Percentiles rank a stretch among this genome's conserved stretches.
These are phyloP conservation scores for Stereocaulon alpinum DNA, from an alignment of 495 filamentous ascomycete species.

Conservation along the genomic window DNA sequence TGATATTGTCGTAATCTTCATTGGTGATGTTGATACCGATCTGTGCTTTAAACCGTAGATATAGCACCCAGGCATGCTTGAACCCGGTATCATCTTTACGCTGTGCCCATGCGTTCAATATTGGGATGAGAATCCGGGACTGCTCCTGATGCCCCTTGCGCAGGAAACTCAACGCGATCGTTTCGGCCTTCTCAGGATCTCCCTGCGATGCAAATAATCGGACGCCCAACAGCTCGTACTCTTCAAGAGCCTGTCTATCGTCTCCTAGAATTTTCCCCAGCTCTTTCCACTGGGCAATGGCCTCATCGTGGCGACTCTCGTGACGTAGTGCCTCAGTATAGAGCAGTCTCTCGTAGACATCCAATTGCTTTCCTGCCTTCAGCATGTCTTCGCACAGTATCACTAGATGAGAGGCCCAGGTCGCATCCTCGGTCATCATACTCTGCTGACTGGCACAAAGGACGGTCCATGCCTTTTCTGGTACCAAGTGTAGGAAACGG, in stretches of 20 bases:
- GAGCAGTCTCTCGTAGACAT: slow-evolving; percentile 47
- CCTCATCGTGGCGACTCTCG: slow-evolving; percentile 46
- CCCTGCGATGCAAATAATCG: slow-evolving; percentile 51
- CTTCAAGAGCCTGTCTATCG: slow-evolving; percentile 38
- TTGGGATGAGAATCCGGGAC: slow-evolving; percentile 53
- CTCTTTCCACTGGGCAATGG: slow-evolving; percentile 56
- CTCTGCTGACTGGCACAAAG: slow-evolving; percentile 41
- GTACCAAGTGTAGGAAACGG: slow-evolving; percentile 34
- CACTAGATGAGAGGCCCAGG: slow-evolving; percentile 50
- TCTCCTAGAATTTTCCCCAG: slow-evolving; percentile 42
- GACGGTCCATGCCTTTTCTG: slow-evolving; percentile 42
- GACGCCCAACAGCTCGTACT: slow-evolving; percentile 60
- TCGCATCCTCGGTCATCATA: slow-evolving; percentile 33
- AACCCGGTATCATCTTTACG: slow-evolving; percentile 31
- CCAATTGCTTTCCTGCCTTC: slow-evolving; percentile 41
- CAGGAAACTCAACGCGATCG: slow-evolving; percentile 50
- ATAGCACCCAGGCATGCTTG: slow-evolving; percentile 57
- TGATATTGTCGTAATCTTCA: slow-evolving; percentile 63
- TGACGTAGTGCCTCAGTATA: slow-evolving; percentile 56
- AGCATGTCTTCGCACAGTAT: slow-evolving; percentile 51
- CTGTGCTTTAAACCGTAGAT: slow-evolving; percentile 48
- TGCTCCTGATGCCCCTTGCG: slow-evolving; percentile 37
- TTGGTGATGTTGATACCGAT: slow-evolving; percentile 55
- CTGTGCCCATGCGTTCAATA: slow-evolving; percentile 43
- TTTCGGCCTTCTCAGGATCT: slow-evolving; percentile 52